Evolutionary conservation across 192 early-diverging fungal species (phyloP).

Genomic region (Kickxella alabastrina): DNA sequence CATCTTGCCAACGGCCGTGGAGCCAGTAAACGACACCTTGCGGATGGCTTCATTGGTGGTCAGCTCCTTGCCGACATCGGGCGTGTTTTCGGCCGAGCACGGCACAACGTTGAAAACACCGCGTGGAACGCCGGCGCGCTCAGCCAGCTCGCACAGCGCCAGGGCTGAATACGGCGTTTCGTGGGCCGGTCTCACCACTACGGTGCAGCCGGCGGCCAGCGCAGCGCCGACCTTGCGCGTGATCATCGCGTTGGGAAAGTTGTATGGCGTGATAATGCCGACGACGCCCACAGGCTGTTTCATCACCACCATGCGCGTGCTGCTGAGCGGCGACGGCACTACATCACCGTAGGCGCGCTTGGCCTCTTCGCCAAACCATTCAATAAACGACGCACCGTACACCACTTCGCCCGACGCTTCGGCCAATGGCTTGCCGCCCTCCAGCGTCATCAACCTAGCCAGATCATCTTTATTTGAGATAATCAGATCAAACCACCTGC

Average conservation of each 20-base stretch:
- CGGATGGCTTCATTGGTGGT: constrained; percentile 44
- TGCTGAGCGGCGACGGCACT: constrained; percentile 58
- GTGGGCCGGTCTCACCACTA: constrained; percentile 55
- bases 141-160: constrained; percentile 51
- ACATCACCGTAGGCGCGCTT: constrained; percentile 72
- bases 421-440: constrained; percentile 70
- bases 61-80: constrained; percentile 40
- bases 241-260: constrained; percentile 86
- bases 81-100: constrained; percentile 44
- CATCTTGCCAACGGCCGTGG: constrained; percentile 49
- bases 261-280: constrained; percentile 71
- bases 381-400: constrained; percentile 66
- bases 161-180: constrained; percentile 58
- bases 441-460: constrained; percentile 76
- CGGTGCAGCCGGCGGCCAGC: constrained; percentile 47
- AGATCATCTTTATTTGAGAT: constrained; percentile 68
- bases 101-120: constrained; percentile 54
- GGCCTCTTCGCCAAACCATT: constrained; percentile 87
- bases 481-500: constrained; percentile 64
- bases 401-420: constrained; percentile 59
- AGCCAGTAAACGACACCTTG: constrained; percentile 59
- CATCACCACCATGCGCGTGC: constrained; percentile 61
- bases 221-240: constrained; percentile 48
- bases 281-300: constrained; percentile 78
- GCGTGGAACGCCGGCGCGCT: constrained; percentile 49